Evolutionary conservation across 106 monocot genomes (phyloP), one percentile per base, ranked within the genome.

Genomic region (Allium fistulosum): DNA sequence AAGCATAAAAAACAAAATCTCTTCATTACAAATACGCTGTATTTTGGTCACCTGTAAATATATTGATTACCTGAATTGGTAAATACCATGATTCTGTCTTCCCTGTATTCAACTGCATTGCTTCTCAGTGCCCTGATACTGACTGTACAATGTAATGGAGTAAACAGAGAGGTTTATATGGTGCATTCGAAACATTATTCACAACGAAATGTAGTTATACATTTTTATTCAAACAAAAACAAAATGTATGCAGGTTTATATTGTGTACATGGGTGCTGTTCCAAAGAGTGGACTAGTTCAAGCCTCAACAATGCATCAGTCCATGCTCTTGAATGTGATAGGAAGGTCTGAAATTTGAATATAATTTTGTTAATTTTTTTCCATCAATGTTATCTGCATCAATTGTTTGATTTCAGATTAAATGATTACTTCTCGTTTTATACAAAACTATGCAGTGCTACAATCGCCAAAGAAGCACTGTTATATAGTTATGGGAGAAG

Each of bases 401-500:
- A 2, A 37, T 37, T 37, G 37, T 37, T 37, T 2, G 37, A 37
- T 37, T 37, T 37, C 37, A 37, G 37, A 4, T 37, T 37, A 37
- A 37, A 37, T 37, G 37, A 37, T 2, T 2, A 37, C 37, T 37
- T 37, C 37, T 37, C 37, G 0, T 37, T 37, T 37, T 37, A 37
- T 37, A 37, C 37, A 37, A 37, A 37, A 37, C 37, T 15, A 63
- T 64, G 64, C 64, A 64, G 64, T 49, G 45, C 10, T 3, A 17
- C n/a, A 9, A 22, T 9, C 49, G 57, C 59, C 9, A 49, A 57
- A 17, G 48, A 74, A 6, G 27, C 56, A 9, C 6, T 59, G 13
- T 22, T 69, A 10, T 17, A 63, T 26, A 68, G 68, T 47, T 76
- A 76, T 10, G 64, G 64, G 46, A 63, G 53, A 63, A 72, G 72